Base-by-base conservation (phyloP, 139 green algal species). In the Desmodesmus armatus region DNA sequence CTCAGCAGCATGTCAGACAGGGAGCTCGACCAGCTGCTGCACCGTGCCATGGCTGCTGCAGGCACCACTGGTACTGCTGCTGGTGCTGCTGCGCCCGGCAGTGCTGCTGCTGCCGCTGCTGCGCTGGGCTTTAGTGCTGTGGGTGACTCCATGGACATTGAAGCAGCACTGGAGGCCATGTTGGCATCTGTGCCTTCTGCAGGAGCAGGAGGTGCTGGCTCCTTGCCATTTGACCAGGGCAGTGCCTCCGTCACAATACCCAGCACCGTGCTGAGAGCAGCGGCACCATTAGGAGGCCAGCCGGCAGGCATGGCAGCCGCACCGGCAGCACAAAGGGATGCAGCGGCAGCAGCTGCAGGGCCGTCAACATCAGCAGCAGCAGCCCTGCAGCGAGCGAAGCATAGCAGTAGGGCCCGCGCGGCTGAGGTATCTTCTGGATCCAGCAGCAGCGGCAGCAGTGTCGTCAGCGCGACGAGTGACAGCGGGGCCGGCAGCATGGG, bases 21-120 rank as follows among this genome's bases (percentile, higher is more conserved):
- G 3, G 76, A 84, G 78, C 78, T 84, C 2, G 78, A 76, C n/a
- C 43, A 63, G 40, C 62, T 84, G 78, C 62, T 82, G 78, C 62
- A 84, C 39, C 47, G 51, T 37, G 78, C 78, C 2, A 15, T 84
- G 31, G 62, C 55, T 47, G 79, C 43, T 47, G 41, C 17, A 41
- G 44, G 49, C 43, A 35, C n/a, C n/a, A 49, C 25, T 19, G 35
- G 37, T 7, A 13, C 47, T 55, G 47, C 47, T 55, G 47, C 13
- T 21, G 7, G 7, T 7, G 7, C 47, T 55, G 47, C 13, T 55
- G 47, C 13, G 47, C 47, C n/a, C n/a, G 47, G 47, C 47, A 55
- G 47, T 7, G 47, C 47, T 55, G 47, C 47, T 55, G 47, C 13
- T 21, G 7, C 13, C 9, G 7, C 47, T 55, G 47, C 13, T 55